These are phyloP conservation scores for Lepidopterella palustris DNA, from an alignment of 495 filamentous ascomycete genomes.

Conservation along the genomic window DNA sequence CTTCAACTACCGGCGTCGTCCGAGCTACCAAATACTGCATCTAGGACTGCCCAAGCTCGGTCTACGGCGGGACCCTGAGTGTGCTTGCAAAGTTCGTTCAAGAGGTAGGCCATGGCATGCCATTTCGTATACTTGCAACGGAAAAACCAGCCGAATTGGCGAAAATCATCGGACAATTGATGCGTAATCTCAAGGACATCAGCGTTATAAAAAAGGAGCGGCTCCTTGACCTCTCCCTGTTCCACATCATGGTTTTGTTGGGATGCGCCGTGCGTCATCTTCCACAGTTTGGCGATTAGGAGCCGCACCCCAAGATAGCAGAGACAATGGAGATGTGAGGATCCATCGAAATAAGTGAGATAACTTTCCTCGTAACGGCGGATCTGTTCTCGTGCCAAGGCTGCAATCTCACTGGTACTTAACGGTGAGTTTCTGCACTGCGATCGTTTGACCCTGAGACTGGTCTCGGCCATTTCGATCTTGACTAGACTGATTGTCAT, in stretches of 20 bases:
- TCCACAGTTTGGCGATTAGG: constrained; percentile 9
- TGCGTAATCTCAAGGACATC: constrained; percentile 13
- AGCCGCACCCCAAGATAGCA: constrained; percentile 4
- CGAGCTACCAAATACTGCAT: constrained; percentile 4
- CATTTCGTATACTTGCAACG: constrained; percentile 20
- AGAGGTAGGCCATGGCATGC: constrained; percentile 19
- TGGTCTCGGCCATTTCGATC: constrained; percentile 8
- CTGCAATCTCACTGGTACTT: background rate
- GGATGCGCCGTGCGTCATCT: constrained; percentile 5
- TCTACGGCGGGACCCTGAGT: constrained; percentile 6
- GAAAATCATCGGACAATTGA: constrained; percentile 7
- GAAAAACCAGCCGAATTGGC: constrained; percentile 17
- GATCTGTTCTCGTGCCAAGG: constrained; percentile 1
- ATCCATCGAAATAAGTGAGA: constrained; percentile 3
- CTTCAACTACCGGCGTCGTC: too few relatives aligned
- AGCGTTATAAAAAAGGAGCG: constrained; percentile 6
- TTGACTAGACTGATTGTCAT: constrained; percentile 9
- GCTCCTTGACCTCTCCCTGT: constrained; percentile 1
- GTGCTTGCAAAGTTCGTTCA: constrained; percentile 8
- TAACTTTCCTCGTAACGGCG: constrained; percentile 13
- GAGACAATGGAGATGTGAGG: constrained; percentile 2
- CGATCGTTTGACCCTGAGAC: constrained; percentile 4
- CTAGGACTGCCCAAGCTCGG: constrained; percentile 15
- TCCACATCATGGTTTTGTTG: background rate
- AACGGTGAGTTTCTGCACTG: too few relatives aligned